Percentiles rank a stretch among this genome's conserved stretches.
phyloP scores from a whole-genome alignment of 2,329 filamentous ascomycete species.

The Verticillium klebahnii region DNA sequence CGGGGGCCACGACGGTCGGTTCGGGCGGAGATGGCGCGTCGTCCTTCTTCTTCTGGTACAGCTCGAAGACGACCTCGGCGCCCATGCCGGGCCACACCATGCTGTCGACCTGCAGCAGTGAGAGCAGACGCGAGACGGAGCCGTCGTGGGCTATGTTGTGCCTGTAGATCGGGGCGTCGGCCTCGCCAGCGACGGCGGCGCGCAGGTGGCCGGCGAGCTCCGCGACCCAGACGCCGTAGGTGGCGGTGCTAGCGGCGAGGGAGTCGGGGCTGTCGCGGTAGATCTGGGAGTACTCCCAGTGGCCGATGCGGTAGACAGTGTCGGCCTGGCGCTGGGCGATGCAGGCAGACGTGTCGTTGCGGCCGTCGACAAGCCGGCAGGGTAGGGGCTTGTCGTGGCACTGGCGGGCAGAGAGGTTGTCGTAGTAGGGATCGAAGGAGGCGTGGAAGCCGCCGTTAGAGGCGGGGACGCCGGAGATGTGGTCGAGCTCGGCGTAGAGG shows the following conservation, averaged over 20 bases:
- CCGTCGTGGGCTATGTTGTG: slow-evolving; percentile 84
- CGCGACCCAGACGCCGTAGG: slow-evolving; percentile 69
- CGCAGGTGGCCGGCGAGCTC: slow-evolving; percentile 66
- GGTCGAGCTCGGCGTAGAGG: slow-evolving; percentile 59
- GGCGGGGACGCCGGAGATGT: slow-evolving; percentile 59
- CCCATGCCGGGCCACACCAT: slow-evolving; percentile 90
- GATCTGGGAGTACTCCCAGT: slow-evolving; percentile 77
- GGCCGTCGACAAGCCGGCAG: slow-evolving; percentile 48
- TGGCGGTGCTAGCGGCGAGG: slow-evolving; percentile 55
- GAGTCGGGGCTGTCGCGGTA: slow-evolving; percentile 64
- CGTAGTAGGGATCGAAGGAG: slow-evolving; percentile 78
- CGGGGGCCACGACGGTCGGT: slow-evolving; percentile 11
- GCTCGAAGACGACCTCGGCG: slow-evolving; percentile 70
- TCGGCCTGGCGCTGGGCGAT: slow-evolving; percentile 60
- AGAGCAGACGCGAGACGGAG: slow-evolving; percentile 61
- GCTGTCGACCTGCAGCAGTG: slow-evolving; percentile 64
- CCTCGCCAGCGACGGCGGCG: slow-evolving; percentile 36
- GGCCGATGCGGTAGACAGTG: slow-evolving; percentile 67
- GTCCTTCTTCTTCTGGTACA: slow-evolving; percentile 47
- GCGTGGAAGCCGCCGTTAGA: slow-evolving; percentile 60
- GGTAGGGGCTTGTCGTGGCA: slow-evolving; percentile 72
- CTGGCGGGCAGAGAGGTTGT: slow-evolving; percentile 74
- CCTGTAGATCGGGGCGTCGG: slow-evolving; percentile 44
- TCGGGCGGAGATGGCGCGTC: slow-evolving; percentile 10
- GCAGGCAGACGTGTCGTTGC: slow-evolving; percentile 43